Conservation (phyloP, 371 early-diverging fungal species). For the Cokeromyces recurvatus region DNA sequence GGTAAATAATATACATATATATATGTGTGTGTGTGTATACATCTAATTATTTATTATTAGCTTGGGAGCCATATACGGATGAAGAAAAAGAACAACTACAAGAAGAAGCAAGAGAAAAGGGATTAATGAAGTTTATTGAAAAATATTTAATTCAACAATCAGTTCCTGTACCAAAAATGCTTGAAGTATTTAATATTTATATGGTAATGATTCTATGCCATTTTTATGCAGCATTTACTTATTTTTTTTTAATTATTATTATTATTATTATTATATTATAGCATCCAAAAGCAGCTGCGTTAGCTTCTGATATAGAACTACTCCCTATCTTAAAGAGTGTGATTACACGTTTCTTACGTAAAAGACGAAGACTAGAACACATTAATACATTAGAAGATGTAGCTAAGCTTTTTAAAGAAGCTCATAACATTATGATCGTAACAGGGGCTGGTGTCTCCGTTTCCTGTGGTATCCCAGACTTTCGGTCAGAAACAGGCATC, state of each 20-base stretch:
- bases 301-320: constrained; percentile 38
- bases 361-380: constrained; percentile 49
- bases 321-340: constrained; percentile 48
- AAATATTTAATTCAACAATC: constrained; percentile 45
- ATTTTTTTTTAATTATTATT: background rate
- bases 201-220: no score
- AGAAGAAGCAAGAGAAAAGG: constrained; percentile 34
- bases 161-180: constrained; percentile 45
- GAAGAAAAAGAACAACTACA: constrained; percentile 30
- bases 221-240: no score
- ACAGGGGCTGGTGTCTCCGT: constrained; percentile 95
- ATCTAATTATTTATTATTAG: no score
- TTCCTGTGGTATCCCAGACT: constrained; percentile 98
- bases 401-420: constrained; percentile 55
- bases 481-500: constrained; percentile 95
- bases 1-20: constrained; percentile 6
- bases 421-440: constrained; percentile 82
- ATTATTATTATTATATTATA: constrained; percentile 1
- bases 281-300: constrained; percentile 35
- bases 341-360: constrained; percentile 51
- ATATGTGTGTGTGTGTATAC: no score
- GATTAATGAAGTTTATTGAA: constrained; percentile 50
- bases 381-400: constrained; percentile 76
- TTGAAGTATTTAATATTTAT: constrained; percentile 49
- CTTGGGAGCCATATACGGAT: constrained; percentile 34